Base-by-base conservation (phyloP, 257 asterid genomes). In the Primulina huaijiensis region DNA sequence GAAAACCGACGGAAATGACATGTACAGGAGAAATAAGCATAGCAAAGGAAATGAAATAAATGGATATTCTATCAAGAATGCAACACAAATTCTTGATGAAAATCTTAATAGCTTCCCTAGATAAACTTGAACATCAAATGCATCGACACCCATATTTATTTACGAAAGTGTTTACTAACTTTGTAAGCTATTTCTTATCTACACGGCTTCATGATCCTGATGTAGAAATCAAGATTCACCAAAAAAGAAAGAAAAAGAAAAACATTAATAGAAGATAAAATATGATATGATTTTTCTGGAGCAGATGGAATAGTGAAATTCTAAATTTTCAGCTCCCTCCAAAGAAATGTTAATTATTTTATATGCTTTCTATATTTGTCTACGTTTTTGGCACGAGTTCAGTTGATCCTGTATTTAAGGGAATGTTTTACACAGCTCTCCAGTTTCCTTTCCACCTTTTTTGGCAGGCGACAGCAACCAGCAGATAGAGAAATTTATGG, bases 141-240 rank as follows among this genome's bases (percentile, higher is more conserved):
- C 82, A 70, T 69, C 70, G n/a, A 73, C 55, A 65, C 62, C 90
- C 97, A 92, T 89, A 31, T 82, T 60, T 67, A 11, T 53, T 59
- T 64, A 10, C 5, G 0, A 50, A 16, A 46, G 56, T 46, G 56
- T 50, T 50, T 17, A 20, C 21, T 17, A 46, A 50, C 21, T 50
- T 50, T 50, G 21, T 50, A 50, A 50, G 57, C 20, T 16, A 4
- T 50, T 50, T 50, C 57, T 50, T 50, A 50, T 50, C 57, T 50
- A 20, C 57, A 50, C 16, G 57, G 57, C 57, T 50, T 50, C 57
- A 17, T 3, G 5, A 43, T 43, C 19, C 55, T 43, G 19, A 6
- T 43, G 55, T 11, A 1, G 6, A 43, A 12, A n/a, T 64, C 73
- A 60, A 43, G 11, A 60, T 56, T 21, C n/a, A 19, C 67, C 60